Conservation (phyloP, 2,329 filamentous ascomycete species). For the Xylaria hypoxylon region DNA sequence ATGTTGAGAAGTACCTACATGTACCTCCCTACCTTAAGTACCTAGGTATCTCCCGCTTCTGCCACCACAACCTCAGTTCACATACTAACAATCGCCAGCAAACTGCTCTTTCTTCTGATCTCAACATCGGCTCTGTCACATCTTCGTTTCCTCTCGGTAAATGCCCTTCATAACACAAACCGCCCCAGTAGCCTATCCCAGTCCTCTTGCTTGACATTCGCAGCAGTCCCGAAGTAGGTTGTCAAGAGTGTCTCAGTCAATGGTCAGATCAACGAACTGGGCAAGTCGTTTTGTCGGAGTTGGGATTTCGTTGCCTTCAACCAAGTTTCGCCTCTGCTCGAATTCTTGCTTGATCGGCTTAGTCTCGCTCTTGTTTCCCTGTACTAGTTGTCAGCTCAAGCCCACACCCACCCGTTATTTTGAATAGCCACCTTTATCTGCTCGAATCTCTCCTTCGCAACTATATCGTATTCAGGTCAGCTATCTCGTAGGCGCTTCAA, state of each 20-base stretch:
- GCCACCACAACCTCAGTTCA: not conserved
- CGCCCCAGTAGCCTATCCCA: not conserved
- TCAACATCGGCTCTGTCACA: not conserved
- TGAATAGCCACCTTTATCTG: constrained; percentile 45
- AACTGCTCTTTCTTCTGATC: not conserved
- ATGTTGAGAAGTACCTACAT: too few relatives aligned
- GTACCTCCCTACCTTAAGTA: too few relatives aligned
- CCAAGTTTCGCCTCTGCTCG: constrained; percentile 44
- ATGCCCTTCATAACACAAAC: not conserved
- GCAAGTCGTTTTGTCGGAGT: constrained; percentile 32
- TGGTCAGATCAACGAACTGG: constrained; percentile 44
- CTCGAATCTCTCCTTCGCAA: constrained; percentile 48
- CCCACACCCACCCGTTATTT: too few relatives aligned
- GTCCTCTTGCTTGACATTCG: not conserved
- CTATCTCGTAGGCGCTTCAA: not conserved
- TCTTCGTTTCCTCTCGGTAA: not conserved
- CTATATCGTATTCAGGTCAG: not conserved
- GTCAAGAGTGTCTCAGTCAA: constrained; percentile 29
- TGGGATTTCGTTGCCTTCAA: constrained; percentile 22
- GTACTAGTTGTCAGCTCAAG: not conserved
- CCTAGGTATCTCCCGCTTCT: not conserved
- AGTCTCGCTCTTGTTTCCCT: constrained; percentile 39
- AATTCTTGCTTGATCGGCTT: constrained; percentile 43
- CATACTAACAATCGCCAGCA: not conserved
- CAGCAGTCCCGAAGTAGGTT: not conserved